A percentile compares a stretch with the other conserved stretches of the same genome.
These are phyloP conservation scores for Liquidambar formosana DNA, from an alignment of 164 flowering plant species.

Conservation along the genomic window DNA sequence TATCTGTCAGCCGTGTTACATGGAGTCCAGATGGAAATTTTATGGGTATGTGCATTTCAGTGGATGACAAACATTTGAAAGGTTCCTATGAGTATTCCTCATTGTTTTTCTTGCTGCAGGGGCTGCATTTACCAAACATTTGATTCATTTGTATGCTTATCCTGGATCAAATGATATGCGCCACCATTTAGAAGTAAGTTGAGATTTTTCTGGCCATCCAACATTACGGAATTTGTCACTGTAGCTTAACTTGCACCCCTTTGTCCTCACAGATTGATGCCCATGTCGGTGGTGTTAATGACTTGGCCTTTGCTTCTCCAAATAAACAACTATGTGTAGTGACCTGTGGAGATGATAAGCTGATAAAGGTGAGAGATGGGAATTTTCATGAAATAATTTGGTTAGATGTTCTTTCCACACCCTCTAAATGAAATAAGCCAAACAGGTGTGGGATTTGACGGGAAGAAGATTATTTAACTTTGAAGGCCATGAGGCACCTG, in stretches of 20 bases:
- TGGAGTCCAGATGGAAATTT: constrained; percentile 91
- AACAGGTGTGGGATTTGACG: constrained; percentile 85
- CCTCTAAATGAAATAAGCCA: constrained; percentile 13
- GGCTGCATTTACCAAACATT: constrained; percentile 74
- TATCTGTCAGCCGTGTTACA: constrained; percentile 69
- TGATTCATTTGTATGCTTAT: constrained; percentile 74
- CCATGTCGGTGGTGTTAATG: constrained; percentile 84
- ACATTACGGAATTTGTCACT: neutral
- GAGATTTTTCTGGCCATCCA: constrained; percentile 4
- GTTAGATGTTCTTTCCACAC: neutral
- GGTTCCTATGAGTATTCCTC: constrained; percentile 12
- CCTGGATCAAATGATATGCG: constrained; percentile 63
- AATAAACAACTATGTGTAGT: constrained; percentile 75
- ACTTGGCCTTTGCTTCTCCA: constrained; percentile 84
- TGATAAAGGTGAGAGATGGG: constrained; percentile 59
- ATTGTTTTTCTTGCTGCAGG: constrained; percentile 47
- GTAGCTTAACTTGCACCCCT: constrained; percentile 3
- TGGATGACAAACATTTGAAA: neutral
- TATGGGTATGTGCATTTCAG: constrained; percentile 49
- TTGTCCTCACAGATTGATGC: constrained; percentile 73
- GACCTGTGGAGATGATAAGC: constrained; percentile 86
- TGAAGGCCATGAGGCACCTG: constrained; percentile 94
- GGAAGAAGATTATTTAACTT: constrained; percentile 69
- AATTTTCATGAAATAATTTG: neutral
- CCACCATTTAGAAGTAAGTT: constrained; percentile 68